Conservation (phyloP, 225 moss, liverwort and hornwort genomes). For the Polytrichum formosum region DNA sequence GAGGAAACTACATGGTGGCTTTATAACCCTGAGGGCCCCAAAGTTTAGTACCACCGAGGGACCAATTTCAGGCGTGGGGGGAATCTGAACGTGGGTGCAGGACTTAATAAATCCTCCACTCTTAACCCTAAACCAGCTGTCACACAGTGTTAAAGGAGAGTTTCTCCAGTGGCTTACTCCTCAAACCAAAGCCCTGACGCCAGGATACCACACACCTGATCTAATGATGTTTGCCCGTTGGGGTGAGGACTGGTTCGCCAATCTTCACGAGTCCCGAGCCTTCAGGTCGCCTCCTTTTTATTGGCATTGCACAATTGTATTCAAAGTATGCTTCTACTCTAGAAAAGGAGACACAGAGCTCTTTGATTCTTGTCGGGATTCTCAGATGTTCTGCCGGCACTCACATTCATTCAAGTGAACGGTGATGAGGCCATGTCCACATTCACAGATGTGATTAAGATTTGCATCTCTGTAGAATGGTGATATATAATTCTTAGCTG, state of each 20-base stretch:
- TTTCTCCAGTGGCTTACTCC: slow-evolving; percentile 51
- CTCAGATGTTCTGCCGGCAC: too few relatives aligned
- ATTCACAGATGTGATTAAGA: too few relatives aligned
- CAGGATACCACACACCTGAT: slow-evolving; percentile 12
- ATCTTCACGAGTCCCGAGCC: slow-evolving; percentile 32
- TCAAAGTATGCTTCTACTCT: too few relatives aligned
- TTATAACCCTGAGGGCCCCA: too few relatives aligned
- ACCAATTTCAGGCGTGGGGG: slow-evolving; percentile 28
- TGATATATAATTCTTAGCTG: too few relatives aligned
- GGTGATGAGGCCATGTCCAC: too few relatives aligned
- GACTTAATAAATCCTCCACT: background rate
- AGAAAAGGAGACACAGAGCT: too few relatives aligned
- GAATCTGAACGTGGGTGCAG: slow-evolving; percentile 18
- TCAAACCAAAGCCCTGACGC: slow-evolving; percentile 49
- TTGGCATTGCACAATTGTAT: too few relatives aligned
- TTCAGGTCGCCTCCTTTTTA: slow-evolving; percentile 49
- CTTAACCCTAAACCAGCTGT: slow-evolving; percentile 38
- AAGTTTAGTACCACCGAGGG: accelerated
- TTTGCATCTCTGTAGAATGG: too few relatives aligned
- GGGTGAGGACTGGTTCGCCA: slow-evolving; percentile 41
- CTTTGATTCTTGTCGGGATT: too few relatives aligned
- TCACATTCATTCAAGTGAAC: too few relatives aligned
- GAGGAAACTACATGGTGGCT: too few relatives aligned
- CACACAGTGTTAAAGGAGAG: slow-evolving; percentile 9
- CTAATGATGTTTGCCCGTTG: slow-evolving; percentile 20